Conservation (phyloP, 192 early-diverging fungal species). For the Rhizoclosmatium sp. region DNA sequence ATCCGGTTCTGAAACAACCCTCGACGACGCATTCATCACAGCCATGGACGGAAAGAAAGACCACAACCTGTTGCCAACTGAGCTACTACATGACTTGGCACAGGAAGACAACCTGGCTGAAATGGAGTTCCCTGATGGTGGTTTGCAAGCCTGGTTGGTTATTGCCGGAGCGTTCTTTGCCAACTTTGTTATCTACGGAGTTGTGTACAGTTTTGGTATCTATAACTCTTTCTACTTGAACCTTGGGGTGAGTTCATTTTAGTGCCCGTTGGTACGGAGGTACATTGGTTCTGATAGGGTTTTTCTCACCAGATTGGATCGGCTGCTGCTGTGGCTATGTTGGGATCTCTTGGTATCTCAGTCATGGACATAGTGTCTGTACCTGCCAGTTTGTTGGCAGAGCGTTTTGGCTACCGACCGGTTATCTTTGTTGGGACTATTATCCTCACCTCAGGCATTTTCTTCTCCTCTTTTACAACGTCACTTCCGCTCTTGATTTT, state of each 20-base stretch:
- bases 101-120: neutral
- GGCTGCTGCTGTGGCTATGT: neutral
- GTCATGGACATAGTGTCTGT: neutral
- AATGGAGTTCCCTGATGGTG: conserved; percentile 11
- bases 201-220: conserved; percentile 15
- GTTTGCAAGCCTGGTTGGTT: conserved; percentile 2
- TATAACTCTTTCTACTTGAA: conserved; percentile 11
- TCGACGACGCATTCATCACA: too few relatives aligned
- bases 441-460: conserved; percentile 45
- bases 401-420: conserved; percentile 57
- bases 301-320: neutral
- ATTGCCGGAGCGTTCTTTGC: conserved; percentile 6
- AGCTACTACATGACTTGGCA: neutral
- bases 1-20: too few relatives aligned
- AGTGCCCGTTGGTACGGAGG: too few relatives aligned
- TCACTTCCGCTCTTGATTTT: conserved; percentile 15
- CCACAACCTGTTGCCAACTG: too few relatives aligned
- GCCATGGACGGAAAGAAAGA: too few relatives aligned
- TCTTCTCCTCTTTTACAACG: conserved; percentile 16
- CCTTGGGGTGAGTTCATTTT: neutral
- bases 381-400: conserved; percentile 38
- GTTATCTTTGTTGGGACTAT: conserved; percentile 57
- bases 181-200: conserved; percentile 11
- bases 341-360: conserved; percentile 11
- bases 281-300: too few relatives aligned